Conservation (phyloP, 306 rosid species). For the Rosa lucieae region DNA sequence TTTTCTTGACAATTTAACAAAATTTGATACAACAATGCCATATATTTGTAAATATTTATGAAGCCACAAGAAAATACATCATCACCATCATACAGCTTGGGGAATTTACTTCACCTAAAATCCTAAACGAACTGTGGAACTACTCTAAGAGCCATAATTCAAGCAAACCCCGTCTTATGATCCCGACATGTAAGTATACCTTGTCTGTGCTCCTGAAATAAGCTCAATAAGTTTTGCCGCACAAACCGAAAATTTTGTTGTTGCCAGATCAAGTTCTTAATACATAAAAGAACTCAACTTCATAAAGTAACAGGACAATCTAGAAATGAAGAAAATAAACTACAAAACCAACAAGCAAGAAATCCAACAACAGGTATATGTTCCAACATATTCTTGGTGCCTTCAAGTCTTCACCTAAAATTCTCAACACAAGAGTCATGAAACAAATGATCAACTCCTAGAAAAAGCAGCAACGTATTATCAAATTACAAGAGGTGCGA, state of each 20-base stretch:
- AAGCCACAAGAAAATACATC: conserved; percentile 1
- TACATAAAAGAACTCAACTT: background rate
- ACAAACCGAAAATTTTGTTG: conserved; percentile 9
- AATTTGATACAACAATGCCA: conserved; percentile 6
- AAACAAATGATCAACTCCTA: background rate
- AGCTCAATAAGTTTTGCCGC: conserved; percentile 92
- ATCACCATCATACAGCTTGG: background rate
- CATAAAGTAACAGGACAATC: background rate
- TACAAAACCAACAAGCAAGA: conserved; percentile 57
- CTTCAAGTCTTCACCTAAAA: conserved; percentile 70
- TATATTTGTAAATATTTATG: background rate
- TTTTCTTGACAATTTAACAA: background rate
- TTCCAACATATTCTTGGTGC: conserved; percentile 62
- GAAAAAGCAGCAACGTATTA: conserved; percentile 13
- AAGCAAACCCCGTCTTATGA: conserved; percentile 42
- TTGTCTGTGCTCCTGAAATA: conserved; percentile 78
- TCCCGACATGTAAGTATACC: conserved; percentile 87
- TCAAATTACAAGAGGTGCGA: background rate
- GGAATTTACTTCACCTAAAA: conserved; percentile 1
- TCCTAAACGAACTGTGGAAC: conserved; percentile 14
- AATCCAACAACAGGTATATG: conserved; percentile 76
- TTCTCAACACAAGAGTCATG: background rate
- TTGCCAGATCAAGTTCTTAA: background rate
- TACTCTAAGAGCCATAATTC: conserved; percentile 19
- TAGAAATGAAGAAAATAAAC: conserved; percentile 17